Conservation (phyloP, 495 filamentous ascomycete species). For the Cryomyces minteri region DNA sequence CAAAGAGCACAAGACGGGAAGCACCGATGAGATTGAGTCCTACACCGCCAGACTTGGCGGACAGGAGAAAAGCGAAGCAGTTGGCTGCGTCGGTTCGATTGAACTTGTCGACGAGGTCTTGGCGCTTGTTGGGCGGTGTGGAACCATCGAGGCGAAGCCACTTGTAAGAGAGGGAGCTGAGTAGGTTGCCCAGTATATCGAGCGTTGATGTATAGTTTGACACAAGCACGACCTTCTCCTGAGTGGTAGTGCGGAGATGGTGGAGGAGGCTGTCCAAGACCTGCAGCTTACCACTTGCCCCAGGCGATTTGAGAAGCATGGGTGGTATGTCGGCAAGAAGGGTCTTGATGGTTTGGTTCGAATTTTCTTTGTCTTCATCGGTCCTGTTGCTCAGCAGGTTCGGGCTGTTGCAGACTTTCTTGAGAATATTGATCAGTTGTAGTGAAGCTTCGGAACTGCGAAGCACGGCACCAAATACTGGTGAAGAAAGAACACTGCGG, state of each 20-base stretch:
- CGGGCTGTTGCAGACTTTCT: constrained; percentile 71
- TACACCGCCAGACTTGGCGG: constrained; percentile 58
- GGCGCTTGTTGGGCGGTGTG: constrained; percentile 49
- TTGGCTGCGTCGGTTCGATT: constrained; percentile 36
- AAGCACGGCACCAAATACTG: constrained; percentile 43
- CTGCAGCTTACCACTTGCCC: constrained; percentile 50
- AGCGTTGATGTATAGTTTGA: constrained; percentile 71
- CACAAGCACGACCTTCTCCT: constrained; percentile 64
- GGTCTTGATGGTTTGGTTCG: constrained; percentile 20
- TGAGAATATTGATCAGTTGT: constrained; percentile 60
- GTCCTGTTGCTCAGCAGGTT: constrained; percentile 37
- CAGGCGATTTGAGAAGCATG: constrained; percentile 36
- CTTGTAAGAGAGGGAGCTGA: constrained; percentile 41
- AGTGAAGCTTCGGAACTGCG: constrained; percentile 51
- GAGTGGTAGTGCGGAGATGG: constrained; percentile 36
- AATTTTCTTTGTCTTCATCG: constrained; percentile 15
- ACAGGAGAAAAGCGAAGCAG: constrained; percentile 61
- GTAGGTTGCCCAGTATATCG: constrained; percentile 45
- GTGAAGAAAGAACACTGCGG: constrained; percentile 48
- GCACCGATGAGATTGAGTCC: constrained; percentile 69
- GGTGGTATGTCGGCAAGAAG: constrained; percentile 41
- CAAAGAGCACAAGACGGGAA: constrained; percentile 57
- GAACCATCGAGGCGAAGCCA: constrained; percentile 60
- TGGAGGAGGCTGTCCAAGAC: constrained; percentile 52
- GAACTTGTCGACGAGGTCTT: constrained; percentile 60